These are phyloP conservation scores for Penicillium sp. DNA, from an alignment of 2,329 filamentous ascomycete genomes.

Conservation along the genomic window DNA sequence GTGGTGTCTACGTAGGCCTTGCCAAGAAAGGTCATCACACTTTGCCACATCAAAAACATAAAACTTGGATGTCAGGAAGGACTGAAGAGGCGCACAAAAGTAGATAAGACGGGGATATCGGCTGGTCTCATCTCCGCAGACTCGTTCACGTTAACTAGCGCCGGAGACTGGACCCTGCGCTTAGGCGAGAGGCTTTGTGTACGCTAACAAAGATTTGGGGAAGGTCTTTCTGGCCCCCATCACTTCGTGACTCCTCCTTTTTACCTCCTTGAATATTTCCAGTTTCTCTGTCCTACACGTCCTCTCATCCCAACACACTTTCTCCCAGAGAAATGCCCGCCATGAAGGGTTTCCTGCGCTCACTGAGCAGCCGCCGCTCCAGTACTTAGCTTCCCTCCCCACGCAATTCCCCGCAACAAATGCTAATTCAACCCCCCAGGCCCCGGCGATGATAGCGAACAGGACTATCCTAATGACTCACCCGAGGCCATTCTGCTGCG, in stretches of 20 bases:
- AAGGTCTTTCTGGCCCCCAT: neutral
- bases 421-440: constrained; percentile 22
- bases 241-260: neutral
- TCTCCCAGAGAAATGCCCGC: constrained; percentile 4
- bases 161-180: constrained; percentile 6
- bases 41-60: constrained; percentile 1
- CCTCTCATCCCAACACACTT: neutral
- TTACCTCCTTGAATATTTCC: neutral
- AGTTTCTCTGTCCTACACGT: neutral
- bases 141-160: neutral
- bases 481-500: constrained; percentile 43
- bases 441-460: constrained; percentile 22
- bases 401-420: constrained; percentile 9
- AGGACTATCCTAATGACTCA: constrained; percentile 37
- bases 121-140: neutral
- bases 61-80: neutral
- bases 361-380: constrained; percentile 32
- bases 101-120: neutral
- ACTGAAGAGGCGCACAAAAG: neutral
- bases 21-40: neutral
- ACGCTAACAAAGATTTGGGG: neutral
- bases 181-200: constrained; percentile 6
- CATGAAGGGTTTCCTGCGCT: constrained; percentile 44
- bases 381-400: constrained; percentile 25
- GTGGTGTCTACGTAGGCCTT: constrained; percentile 1